Percentiles rank a stretch among this genome's conserved stretches.
Conservation (phyloP, 768 basidiomycete genomes). For the Amanita phalloides region DNA sequence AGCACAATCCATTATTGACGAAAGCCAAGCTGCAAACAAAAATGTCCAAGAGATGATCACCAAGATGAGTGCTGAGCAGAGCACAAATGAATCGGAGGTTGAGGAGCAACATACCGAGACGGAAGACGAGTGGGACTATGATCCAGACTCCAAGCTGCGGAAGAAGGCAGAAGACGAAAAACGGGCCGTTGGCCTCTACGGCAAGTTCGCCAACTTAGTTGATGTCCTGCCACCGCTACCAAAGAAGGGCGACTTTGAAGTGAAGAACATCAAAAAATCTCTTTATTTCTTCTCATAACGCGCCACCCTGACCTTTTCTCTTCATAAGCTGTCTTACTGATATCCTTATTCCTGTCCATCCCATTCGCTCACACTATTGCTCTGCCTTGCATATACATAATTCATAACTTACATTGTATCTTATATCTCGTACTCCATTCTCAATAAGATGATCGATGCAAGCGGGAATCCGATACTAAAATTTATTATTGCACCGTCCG, state of each 20-base stretch:
- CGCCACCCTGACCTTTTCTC: neutral
- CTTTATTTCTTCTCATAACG: conserved; percentile 86
- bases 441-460: neutral
- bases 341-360: neutral
- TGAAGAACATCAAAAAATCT: conserved; percentile 69
- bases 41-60: conserved; percentile 9
- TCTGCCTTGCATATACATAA: neutral
- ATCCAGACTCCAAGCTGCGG: conserved; percentile 5
- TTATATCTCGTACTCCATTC: neutral
- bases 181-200: conserved; percentile 18
- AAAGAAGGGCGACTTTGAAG: conserved; percentile 76
- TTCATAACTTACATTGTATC: neutral
- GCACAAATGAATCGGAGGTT: neutral
- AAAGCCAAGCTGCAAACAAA: conserved; percentile 7
- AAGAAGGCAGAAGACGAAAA: conserved; percentile 15
- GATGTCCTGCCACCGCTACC: conserved; percentile 79
- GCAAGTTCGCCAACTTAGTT: conserved; percentile 64
- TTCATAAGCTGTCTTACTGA: neutral
- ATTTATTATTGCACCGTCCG: neutral
- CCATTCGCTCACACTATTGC: neutral
- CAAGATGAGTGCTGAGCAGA: conserved; percentile 10
- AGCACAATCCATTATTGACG: conserved; percentile 21
- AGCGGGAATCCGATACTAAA: neutral
- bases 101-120: conserved; percentile 10
- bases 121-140: conserved; percentile 4